Percentiles rank a stretch among this genome's conserved stretches.
Conservation (phyloP, 805 yeast genomes). For the Novakomyces olei region DNA sequence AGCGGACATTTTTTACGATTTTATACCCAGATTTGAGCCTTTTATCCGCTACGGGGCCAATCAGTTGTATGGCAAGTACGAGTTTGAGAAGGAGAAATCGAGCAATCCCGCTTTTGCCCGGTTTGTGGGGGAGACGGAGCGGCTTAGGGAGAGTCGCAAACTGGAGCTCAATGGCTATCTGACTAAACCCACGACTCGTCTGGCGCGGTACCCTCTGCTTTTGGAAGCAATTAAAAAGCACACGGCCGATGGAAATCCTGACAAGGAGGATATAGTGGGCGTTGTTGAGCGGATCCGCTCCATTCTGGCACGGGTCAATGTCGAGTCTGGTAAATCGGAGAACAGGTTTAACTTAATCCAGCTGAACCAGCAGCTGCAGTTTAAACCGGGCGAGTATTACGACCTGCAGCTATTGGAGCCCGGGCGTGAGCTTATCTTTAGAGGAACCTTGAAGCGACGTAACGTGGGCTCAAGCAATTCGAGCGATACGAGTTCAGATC, state of each 20-base stretch:
- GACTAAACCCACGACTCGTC: conserved; percentile 86
- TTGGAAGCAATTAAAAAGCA: conserved; percentile 63
- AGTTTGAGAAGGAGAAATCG: conserved; percentile 80
- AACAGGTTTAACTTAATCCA: conserved; percentile 78
- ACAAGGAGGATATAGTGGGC: conserved; percentile 40
- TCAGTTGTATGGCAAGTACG: conserved; percentile 84
- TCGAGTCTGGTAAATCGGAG: conserved; percentile 81
- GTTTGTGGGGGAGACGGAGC: conserved; percentile 76
- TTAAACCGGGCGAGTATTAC: conserved; percentile 61
- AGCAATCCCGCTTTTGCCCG: conserved; percentile 80
- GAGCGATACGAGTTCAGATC: conserved; percentile 34
- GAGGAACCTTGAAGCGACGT: conserved; percentile 52
- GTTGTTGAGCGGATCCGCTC: conserved; percentile 58
- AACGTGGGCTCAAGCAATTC: conserved; percentile 44
- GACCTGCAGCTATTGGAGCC: conserved; percentile 70
- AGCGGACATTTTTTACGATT: conserved; percentile 73
- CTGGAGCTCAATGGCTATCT: conserved; percentile 81
- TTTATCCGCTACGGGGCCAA: conserved; percentile 86
- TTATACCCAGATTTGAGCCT: conserved; percentile 72
- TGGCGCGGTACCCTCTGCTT: conserved; percentile 79
- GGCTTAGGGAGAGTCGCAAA: conserved; percentile 64
- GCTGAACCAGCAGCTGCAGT: conserved; percentile 62
- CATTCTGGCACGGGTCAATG: conserved; percentile 54
- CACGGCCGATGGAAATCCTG: conserved; percentile 57
- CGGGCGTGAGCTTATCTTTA: conserved; percentile 55